phyloP scores from a whole-genome alignment of 768 basidiomycete genomes.

The Asterophora lycoperdoides region DNA sequence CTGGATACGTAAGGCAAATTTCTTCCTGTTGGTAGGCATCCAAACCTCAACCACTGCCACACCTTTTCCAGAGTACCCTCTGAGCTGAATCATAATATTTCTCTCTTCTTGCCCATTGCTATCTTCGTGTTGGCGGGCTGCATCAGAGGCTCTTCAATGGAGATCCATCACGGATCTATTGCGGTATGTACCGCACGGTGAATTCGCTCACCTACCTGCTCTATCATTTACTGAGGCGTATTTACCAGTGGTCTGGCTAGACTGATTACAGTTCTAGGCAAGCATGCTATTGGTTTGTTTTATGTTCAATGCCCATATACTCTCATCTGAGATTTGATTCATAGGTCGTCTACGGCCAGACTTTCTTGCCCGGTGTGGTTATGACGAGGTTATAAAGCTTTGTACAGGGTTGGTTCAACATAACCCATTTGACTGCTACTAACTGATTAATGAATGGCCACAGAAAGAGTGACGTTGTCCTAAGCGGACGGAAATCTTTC shows the following conservation, averaged over 20 bases:
- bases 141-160: slow-evolving; percentile 40
- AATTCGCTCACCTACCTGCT: slow-evolving; percentile 13
- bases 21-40: too few relatives aligned
- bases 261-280: slow-evolving; percentile 47
- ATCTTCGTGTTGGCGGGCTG: slow-evolving; percentile 35
- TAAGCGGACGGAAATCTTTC: slow-evolving; percentile 57
- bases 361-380: slow-evolving; percentile 61
- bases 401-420: slow-evolving; percentile 54
- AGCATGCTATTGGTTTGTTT: slow-evolving; percentile 52
- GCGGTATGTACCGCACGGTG: slow-evolving; percentile 42
- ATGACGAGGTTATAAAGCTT: slow-evolving; percentile 40
- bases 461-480: slow-evolving; percentile 33
- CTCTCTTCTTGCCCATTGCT: slow-evolving; percentile 43
- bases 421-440: neutral
- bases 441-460: slow-evolving; percentile 3
- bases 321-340: neutral
- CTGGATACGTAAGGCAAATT: slow-evolving; percentile 41
- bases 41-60: neutral
- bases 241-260: slow-evolving; percentile 36
- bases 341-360: slow-evolving; percentile 59
- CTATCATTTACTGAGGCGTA: neutral
- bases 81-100: slow-evolving; percentile 40
- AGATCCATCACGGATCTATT: slow-evolving; percentile 57
- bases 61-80: slow-evolving; percentile 41
- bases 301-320: slow-evolving; percentile 3